Evolutionary conservation across 2,329 filamentous ascomycete species (phyloP).

Genomic region (Bertia moriformis): DNA sequence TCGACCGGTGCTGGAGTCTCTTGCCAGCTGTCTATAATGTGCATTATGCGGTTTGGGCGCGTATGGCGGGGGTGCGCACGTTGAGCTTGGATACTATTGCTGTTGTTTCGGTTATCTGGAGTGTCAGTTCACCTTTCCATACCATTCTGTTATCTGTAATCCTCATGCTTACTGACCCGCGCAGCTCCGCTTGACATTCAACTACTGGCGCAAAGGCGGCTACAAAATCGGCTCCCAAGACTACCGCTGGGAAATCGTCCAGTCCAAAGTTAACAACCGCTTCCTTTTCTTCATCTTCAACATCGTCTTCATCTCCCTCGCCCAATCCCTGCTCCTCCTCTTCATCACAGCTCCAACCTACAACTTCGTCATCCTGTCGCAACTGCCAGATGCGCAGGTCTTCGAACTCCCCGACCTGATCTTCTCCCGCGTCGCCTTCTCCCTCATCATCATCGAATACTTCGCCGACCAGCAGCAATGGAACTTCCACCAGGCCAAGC

Average conservation of each 20-base stretch:
- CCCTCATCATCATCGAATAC: conserved; percentile 50
- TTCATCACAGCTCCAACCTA: conserved; percentile 61
- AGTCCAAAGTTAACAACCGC: conserved; percentile 56
- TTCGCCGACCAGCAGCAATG: conserved; percentile 89
- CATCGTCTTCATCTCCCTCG: conserved; percentile 71
- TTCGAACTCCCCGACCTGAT: conserved; percentile 25
- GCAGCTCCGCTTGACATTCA: conserved; percentile 72
- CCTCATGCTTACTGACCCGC: conserved; percentile 8
- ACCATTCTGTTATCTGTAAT: conserved; percentile 2
- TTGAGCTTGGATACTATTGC: conserved; percentile 59
- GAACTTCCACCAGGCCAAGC: conserved; percentile 75
- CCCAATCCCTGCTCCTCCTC: conserved; percentile 71
- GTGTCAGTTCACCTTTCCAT: conserved; percentile 33
- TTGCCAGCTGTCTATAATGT: conserved; percentile 74
- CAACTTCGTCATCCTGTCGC: conserved; percentile 66
- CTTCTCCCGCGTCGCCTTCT: conserved; percentile 29
- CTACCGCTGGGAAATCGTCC: conserved; percentile 61
- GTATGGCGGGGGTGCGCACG: conserved; percentile 56
- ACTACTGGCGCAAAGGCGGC: conserved; percentile 92
- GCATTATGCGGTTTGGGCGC: conserved; percentile 74
- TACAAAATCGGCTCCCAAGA: conserved; percentile 83
- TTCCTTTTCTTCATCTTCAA: conserved; percentile 78
- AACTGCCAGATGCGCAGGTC: conserved; percentile 40
- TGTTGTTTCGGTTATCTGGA: conserved; percentile 62
- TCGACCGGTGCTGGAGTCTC: conserved; percentile 84